phyloP scores from a whole-genome alignment of 257 asterid species.

The Solanum bulbocastanum region DNA sequence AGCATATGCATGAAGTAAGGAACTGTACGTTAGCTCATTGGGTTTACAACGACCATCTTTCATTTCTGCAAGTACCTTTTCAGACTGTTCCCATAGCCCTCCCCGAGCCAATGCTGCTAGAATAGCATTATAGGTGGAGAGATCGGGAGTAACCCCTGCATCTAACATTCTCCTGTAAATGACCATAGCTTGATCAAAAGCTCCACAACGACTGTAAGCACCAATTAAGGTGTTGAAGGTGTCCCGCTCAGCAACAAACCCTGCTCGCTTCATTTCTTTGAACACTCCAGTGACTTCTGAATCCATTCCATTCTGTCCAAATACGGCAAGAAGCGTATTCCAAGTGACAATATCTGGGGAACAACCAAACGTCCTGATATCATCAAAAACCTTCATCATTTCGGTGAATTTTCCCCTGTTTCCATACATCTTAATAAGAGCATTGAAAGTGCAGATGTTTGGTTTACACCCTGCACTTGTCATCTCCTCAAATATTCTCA shows the following conservation, averaged over 20 bases:
- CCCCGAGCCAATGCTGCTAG: constrained; percentile 86
- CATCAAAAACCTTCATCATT: constrained; percentile 86
- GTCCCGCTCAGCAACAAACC: constrained; percentile 85
- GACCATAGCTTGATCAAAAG: constrained; percentile 73
- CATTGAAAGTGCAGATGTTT: constrained; percentile 86
- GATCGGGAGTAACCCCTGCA: constrained; percentile 76
- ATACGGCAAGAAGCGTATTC: constrained; percentile 91
- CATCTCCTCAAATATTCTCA: constrained; percentile 76
- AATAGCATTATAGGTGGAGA: constrained; percentile 81
- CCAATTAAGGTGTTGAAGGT: constrained; percentile 86
- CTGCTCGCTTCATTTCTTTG: constrained; percentile 84
- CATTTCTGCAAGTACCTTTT: constrained; percentile 80
- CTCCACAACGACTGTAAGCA: constrained; percentile 88
- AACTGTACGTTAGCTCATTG: constrained; percentile 65
- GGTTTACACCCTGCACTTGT: constrained; percentile 54
- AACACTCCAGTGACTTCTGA: constrained; percentile 85
- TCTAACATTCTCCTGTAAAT: constrained; percentile 73
- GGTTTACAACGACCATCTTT: constrained; percentile 59
- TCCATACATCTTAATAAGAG: constrained; percentile 83
- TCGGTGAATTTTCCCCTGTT: constrained; percentile 72
- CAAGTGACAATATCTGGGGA: constrained; percentile 84
- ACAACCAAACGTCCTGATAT: constrained; percentile 61
- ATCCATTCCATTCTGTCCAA: constrained; percentile 92
- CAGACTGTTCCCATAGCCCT: constrained; percentile 89
- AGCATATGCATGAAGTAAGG: constrained; percentile 87